Evolutionary conservation across 371 early-diverging fungal species (phyloP).

Genomic region (Mortierella sp.): DNA sequence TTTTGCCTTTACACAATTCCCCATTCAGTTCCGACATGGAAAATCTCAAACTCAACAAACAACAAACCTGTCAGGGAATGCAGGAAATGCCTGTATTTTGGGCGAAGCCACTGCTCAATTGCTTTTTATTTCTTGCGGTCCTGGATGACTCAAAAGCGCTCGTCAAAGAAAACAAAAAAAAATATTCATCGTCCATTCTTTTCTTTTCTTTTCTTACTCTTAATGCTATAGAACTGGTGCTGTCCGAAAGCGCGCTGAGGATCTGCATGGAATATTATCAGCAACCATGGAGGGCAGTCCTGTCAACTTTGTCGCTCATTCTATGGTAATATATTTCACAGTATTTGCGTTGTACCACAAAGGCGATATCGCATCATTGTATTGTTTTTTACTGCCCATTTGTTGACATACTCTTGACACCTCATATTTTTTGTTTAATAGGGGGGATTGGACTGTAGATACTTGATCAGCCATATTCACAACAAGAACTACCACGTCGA

Average conservation of each 20-base stretch:
- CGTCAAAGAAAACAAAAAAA: neutral
- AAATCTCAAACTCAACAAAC: conserved; percentile 6
- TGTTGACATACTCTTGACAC: neutral
- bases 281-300: conserved; percentile 66
- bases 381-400: conserved; percentile 12
- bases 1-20: neutral
- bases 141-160: neutral
- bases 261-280: conserved; percentile 78
- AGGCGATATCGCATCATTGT: neutral
- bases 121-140: neutral
- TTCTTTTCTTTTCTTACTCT: neutral
- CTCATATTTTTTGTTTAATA: conserved; percentile 19
- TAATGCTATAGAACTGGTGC: conserved; percentile 71
- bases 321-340: conserved; percentile 76
- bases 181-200: neutral
- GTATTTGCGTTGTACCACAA: neutral
- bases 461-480: conserved; percentile 83
- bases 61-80: conserved; percentile 3
- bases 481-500: conserved; percentile 74
- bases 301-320: conserved; percentile 91
- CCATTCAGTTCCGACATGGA: neutral
- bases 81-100: conserved; percentile 16
- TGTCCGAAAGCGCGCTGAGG: conserved; percentile 84
- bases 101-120: conserved; percentile 24
- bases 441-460: conserved; percentile 93